Base-by-base conservation (phyloP, 441 rosid genomes). In the Biscutella auriculata region DNA sequence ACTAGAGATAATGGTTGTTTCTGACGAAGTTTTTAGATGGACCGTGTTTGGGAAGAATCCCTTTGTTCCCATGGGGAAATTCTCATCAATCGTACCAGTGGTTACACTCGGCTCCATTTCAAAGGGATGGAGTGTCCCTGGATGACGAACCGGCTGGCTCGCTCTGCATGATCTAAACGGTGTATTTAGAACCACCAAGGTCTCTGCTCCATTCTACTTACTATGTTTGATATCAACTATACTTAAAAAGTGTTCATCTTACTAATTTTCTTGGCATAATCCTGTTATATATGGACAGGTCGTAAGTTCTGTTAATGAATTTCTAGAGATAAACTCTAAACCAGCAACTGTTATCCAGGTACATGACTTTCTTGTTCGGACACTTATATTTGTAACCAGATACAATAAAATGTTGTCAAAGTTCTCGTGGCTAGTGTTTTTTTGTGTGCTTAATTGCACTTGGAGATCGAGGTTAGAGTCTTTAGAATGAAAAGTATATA, bases 131-230 rank as follows among this genome's bases (percentile, higher is more conserved):
- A 52, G 62, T 34, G 86, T 84, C 12, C 85, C 88, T 4, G 80
- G 84, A 8, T 85, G 87, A 87, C 71, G 82, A 52, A 64, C 79
- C 32, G 88, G 95, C 10, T 82, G 93, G 89, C 43, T 84, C 4
- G 83, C 65, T 2, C 45, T 69, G 9, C 59, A 45, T 33, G 87
- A 79, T 59, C 79, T 82, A 9, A 58, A 55, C 12, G 83, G 76
- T 60, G 70, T 65, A 53, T 70, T 82, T 19, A 48, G 51, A 44
- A 40, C 66, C 51, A 60, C 71, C n/a, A 76, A 78, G 77, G 86
- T n/a, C n/a, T n/a, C n/a, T n/a, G n/a, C n/a, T n/a, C n/a, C n/a
- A n/a, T n/a, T n/a, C n/a, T n/a, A n/a, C n/a, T n/a, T n/a, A n/a
- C n/a, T n/a, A n/a, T n/a, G n/a, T n/a, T n/a, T n/a, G n/a, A n/a